phyloP scores from a whole-genome alignment of 306 rosid species.

The Datisca glomerata region DNA sequence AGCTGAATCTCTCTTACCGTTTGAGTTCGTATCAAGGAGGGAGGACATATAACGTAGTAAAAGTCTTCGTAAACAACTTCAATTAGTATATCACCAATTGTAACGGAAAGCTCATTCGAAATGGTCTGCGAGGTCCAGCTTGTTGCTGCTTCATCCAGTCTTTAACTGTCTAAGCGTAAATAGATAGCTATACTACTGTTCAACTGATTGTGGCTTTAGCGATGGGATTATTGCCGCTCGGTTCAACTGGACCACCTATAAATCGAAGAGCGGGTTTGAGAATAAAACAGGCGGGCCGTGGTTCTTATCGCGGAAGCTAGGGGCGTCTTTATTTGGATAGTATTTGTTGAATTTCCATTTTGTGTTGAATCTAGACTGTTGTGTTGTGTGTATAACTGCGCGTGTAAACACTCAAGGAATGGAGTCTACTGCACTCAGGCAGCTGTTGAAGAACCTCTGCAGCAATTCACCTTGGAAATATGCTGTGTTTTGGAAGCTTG shows the following conservation, averaged over 20 bases:
- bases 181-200: not conserved
- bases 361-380: slow-evolving; percentile 8
- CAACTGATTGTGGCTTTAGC: slow-evolving; percentile 14
- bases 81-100: too few relatives aligned
- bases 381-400: slow-evolving; percentile 12
- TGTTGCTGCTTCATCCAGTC: slow-evolving; percentile 11
- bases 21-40: too few relatives aligned
- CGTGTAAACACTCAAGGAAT: slow-evolving; percentile 21
- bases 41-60: too few relatives aligned
- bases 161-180: slow-evolving; percentile 12
- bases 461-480: slow-evolving; percentile 56
- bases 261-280: slow-evolving; percentile 65
- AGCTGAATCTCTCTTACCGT: too few relatives aligned
- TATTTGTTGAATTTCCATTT: slow-evolving; percentile 14
- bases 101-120: slow-evolving; percentile 15
- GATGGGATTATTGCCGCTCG: slow-evolving; percentile 41
- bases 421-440: slow-evolving; percentile 42
- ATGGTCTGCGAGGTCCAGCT: slow-evolving; percentile 11
- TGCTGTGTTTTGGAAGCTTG: slow-evolving; percentile 92
- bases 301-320: slow-evolving; percentile 93
- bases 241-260: slow-evolving; percentile 55
- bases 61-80: too few relatives aligned
- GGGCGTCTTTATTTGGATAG: not conserved
- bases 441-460: slow-evolving; percentile 62
- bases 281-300: slow-evolving; percentile 82